Evolutionary conservation across 495 filamentous ascomycete genomes (phyloP), one percentile per base, ranked within the genome.

Genomic region (Talaromyces liani): DNA sequence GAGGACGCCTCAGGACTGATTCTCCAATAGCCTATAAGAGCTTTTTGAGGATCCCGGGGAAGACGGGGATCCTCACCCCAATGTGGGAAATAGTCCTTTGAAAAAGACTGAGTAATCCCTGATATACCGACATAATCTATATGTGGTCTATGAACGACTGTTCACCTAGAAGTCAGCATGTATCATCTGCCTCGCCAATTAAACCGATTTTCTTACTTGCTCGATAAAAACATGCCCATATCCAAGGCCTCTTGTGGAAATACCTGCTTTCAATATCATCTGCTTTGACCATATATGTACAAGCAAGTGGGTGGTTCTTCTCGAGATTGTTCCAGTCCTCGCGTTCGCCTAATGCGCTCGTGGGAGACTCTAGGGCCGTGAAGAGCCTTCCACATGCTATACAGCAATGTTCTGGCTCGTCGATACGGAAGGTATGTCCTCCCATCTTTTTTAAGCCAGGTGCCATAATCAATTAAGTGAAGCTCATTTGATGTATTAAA

Each of bases 181-280:
- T 22, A 18, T 20, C 20, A 41, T 27, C 14, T 41, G 1, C 31
- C 36, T 49, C 22, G 9, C 14, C 31, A 27, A n/a, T n/a, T 12
- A 9, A 29, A 41, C 14, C 58, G 8, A 25, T 24, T 61, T 16
- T 3, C 34, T 39, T 27, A 61, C 58, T 61, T 61, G 58, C 34
- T 61, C 58, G 58, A 6, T 61, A 47, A 18, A 61, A 61, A 24
- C 18, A 10, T 61, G 34, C 14, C 58, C 58, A 61, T 25, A 47
- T 49, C 34, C 24, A 49, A 27, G 58, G 36, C 6, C 22, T 16
- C 39, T 45, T 45, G n/a, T 24, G 22, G 58, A 61, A 41, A 49
- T 61, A 61, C 58, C 47, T 61, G 33, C 20, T 61, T 49, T 61
- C 58, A 27, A 61, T 49, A 45, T 61, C 58, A 4, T 61, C 36